These are phyloP conservation scores for Saccharomycopsis sp. DNA, from an alignment of 805 yeast genomes.

Conservation along the genomic window DNA sequence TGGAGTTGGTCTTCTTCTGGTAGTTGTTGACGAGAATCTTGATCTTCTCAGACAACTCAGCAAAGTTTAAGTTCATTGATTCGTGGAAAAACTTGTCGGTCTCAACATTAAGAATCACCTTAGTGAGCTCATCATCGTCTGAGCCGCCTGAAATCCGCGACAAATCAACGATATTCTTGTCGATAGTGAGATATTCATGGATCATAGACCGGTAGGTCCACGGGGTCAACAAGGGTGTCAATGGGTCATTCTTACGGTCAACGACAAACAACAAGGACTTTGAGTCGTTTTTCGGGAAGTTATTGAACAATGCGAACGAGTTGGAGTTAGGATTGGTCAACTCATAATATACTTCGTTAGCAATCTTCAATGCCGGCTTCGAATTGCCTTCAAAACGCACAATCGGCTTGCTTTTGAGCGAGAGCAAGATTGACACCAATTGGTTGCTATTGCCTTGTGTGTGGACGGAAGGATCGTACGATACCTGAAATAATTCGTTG, in stretches of 20 bases:
- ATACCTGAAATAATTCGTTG: slow-evolving; percentile 46
- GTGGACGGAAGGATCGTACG: slow-evolving; percentile 5
- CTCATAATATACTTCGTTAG: slow-evolving; percentile 55
- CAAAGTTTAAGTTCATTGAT: slow-evolving; percentile 85
- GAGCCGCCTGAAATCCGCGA: slow-evolving; percentile 26
- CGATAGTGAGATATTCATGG: slow-evolving; percentile 81
- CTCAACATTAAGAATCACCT: slow-evolving; percentile 58
- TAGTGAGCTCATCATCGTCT: slow-evolving; percentile 42
- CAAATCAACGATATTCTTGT: slow-evolving; percentile 72
- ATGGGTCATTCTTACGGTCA: slow-evolving; percentile 85
- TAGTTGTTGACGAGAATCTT: slow-evolving; percentile 79
- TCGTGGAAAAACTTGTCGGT: slow-evolving; percentile 75
- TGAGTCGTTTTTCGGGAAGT: slow-evolving; percentile 52
- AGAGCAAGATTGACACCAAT: slow-evolving; percentile 44
- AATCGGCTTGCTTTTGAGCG: slow-evolving; percentile 71
- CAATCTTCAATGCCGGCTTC: slow-evolving; percentile 55
- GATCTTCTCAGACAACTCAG: slow-evolving; percentile 85
- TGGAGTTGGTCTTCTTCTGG: slow-evolving; percentile 70
- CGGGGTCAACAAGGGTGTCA: slow-evolving; percentile 86
- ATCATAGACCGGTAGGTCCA: slow-evolving; percentile 99
- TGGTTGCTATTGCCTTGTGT: slow-evolving; percentile 23
- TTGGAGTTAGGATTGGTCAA: slow-evolving; percentile 35
- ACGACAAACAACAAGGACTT: slow-evolving; percentile 70
- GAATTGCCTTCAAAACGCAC: slow-evolving; percentile 75
- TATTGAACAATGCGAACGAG: slow-evolving; percentile 27